These are phyloP conservation scores for Alternaria triticina DNA, from an alignment of 2,329 filamentous ascomycete species.

Conservation along the genomic window DNA sequence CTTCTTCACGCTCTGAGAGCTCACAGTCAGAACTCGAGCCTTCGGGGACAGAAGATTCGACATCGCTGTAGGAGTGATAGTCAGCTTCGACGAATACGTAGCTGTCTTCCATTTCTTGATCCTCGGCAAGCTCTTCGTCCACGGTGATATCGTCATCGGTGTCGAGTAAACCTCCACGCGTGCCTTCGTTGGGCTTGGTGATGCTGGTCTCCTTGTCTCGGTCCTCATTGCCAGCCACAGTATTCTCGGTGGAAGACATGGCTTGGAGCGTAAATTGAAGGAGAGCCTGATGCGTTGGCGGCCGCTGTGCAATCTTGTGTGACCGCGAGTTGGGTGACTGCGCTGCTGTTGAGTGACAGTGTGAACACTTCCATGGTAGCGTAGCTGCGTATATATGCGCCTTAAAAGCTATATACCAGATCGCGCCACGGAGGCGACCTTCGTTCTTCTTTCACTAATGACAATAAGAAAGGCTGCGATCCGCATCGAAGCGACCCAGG, in stretches of 20 bases:
- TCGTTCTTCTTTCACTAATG: not conserved
- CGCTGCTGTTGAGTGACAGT: not conserved
- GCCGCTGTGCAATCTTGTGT: not conserved
- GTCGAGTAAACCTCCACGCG: not conserved
- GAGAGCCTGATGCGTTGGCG: not conserved
- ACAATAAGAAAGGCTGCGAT: not conserved
- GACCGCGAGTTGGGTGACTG: not conserved
- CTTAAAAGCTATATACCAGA: no score
- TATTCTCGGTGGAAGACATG: not conserved
- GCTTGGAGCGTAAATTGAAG: not conserved
- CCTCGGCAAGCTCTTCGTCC: not conserved
- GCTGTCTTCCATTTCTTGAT: not conserved
- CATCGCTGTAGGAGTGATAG: not conserved
- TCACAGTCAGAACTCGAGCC: not conserved
- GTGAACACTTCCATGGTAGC: not conserved
- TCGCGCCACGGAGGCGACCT: not conserved
- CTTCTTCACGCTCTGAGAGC: not conserved
- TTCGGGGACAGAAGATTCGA: not conserved
- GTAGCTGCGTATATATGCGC: not conserved
- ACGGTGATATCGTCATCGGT: not conserved
- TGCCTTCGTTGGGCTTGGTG: not conserved
- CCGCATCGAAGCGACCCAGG: not conserved
- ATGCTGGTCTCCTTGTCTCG: not conserved
- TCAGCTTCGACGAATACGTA: not conserved
- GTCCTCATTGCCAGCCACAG: not conserved